A percentile compares a stretch with the other conserved stretches of the same genome.
These are phyloP conservation scores for Malassezia cuniculi DNA, from an alignment of 1,284 basidiomycete genomes.

Conservation along the genomic window DNA sequence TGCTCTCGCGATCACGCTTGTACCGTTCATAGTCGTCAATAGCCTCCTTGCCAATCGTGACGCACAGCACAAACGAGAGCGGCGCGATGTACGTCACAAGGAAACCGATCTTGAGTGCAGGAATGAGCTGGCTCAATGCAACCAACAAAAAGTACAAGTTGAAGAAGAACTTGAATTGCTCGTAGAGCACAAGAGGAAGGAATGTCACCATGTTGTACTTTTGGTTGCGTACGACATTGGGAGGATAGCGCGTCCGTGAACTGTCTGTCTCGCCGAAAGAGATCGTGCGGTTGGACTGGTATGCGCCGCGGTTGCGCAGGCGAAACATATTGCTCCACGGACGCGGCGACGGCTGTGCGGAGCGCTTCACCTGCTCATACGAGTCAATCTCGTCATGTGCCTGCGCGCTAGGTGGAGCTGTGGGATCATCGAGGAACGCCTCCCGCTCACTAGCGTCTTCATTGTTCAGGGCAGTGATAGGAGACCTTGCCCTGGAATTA, in stretches of 20 bases:
- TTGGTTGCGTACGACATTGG: slow-evolving; percentile 89
- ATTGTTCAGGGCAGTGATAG: background rate
- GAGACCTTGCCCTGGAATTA: too few species aligned
- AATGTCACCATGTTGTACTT: slow-evolving; percentile 94
- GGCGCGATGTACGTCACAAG: slow-evolving; percentile 93
- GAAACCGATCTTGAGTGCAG: slow-evolving; percentile 93
- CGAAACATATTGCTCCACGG: slow-evolving; percentile 1
- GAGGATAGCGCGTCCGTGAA: slow-evolving; percentile 45
- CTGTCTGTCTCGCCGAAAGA: slow-evolving; percentile 11
- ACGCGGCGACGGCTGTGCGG: slow-evolving; percentile 1
- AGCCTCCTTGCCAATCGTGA: slow-evolving; percentile 98
- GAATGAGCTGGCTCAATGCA: slow-evolving; percentile 87
- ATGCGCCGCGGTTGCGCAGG: background rate
- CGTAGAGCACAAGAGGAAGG: slow-evolving; percentile 89
- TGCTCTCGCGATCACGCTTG: slow-evolving; percentile 80
- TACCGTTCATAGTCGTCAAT: slow-evolving; percentile 93
- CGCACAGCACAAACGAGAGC: slow-evolving; percentile 78
- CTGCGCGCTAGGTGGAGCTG: too few species aligned
- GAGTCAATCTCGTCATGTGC: background rate
- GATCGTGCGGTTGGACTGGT: slow-evolving; percentile 2
- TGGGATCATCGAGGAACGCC: slow-evolving; percentile 6
- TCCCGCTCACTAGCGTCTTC: slow-evolving; percentile 6
- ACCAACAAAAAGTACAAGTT: slow-evolving; percentile 97
- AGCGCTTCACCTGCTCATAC: slow-evolving; percentile 9
- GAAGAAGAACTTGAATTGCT: slow-evolving; percentile 99